Percentiles rank a stretch among this genome's conserved stretches.
Conservation (phyloP, 768 basidiomycete species). For the Mycena rebaudengoi region DNA sequence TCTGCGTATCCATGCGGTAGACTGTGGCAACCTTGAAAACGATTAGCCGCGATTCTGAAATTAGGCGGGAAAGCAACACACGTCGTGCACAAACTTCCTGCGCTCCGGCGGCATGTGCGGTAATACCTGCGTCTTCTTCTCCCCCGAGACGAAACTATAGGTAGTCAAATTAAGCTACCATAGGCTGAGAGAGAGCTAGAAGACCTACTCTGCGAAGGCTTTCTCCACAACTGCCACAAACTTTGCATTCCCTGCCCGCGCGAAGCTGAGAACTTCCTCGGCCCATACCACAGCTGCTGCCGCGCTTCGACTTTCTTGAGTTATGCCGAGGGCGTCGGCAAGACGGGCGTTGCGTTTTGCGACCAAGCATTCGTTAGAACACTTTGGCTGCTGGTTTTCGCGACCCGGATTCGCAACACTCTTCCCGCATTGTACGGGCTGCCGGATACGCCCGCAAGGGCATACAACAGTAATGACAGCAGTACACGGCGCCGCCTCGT, state of each 20-base stretch:
- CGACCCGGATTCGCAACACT: conserved; percentile 55
- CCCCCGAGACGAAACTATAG: conserved; percentile 71
- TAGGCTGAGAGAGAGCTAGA: conserved; percentile 29
- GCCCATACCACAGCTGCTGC: conserved; percentile 57
- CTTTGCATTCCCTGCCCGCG: conserved; percentile 63
- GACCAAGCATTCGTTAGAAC: conserved; percentile 83
- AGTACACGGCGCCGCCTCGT: conserved; percentile 82
- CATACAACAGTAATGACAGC: conserved; percentile 75
- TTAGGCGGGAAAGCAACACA: conserved; percentile 44
- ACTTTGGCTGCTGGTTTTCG: conserved; percentile 62
- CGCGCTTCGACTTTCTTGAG: conserved; percentile 52
- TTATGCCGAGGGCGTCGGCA: conserved; percentile 93
- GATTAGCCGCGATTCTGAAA: not conserved
- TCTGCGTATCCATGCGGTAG: conserved; percentile 85
- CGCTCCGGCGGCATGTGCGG: conserved; percentile 84
- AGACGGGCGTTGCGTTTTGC: conserved; percentile 88
- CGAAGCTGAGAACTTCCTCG: conserved; percentile 71
- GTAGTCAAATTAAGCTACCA: conserved; percentile 14
- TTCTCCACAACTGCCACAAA: conserved; percentile 82
- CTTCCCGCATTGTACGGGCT: conserved; percentile 77
- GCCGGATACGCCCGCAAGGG: conserved; percentile 84
- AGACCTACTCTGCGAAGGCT: conserved; percentile 79
- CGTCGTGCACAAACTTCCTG: conserved; percentile 85
- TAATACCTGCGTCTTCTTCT: conserved; percentile 73
- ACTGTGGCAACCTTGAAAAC: conserved; percentile 68